Percentiles rank a stretch among this genome's conserved stretches.
Conservation (phyloP, 108 stramenopile species). For the Cyclostephanos invisitatus region DNA sequence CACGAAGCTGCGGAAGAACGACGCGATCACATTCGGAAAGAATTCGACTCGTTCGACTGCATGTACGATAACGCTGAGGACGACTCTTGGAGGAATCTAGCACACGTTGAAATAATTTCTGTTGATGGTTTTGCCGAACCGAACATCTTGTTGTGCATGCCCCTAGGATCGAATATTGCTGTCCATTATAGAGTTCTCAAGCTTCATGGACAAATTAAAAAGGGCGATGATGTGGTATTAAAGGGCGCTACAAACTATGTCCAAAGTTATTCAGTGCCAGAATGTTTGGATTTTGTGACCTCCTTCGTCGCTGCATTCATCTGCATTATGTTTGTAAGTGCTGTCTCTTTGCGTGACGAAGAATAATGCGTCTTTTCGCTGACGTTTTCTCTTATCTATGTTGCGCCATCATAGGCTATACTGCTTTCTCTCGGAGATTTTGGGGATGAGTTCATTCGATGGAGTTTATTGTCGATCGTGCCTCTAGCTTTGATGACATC, state of each 20-base stretch:
- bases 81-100: conserved; percentile 17
- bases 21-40: conserved; percentile 27
- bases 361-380: too few relatives aligned
- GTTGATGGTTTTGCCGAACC: conserved; percentile 24
- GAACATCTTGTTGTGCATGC: conserved; percentile 29
- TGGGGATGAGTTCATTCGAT: conserved; percentile 4
- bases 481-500: conserved; percentile 18
- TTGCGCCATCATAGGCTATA: conserved; percentile 10
- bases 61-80: background rate
- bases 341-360: background rate
- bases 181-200: conserved; percentile 24
- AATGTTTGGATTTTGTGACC: conserved; percentile 19
- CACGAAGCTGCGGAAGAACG: conserved; percentile 9
- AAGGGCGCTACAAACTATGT: conserved; percentile 22
- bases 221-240: conserved; percentile 3
- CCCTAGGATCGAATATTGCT: conserved; percentile 23
- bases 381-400: background rate
- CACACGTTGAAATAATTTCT: conserved; percentile 27
- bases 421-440: conserved; percentile 9
- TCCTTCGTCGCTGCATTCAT: conserved; percentile 21
- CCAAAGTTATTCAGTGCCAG: conserved; percentile 3
- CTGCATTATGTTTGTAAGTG: conserved; percentile 26
- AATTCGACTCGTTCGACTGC: conserved; percentile 20
- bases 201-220: background rate
- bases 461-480: conserved; percentile 13